phyloP scores from a whole-genome alignment of 1,284 basidiomycete species.

The Malassezia sp. region DNA sequence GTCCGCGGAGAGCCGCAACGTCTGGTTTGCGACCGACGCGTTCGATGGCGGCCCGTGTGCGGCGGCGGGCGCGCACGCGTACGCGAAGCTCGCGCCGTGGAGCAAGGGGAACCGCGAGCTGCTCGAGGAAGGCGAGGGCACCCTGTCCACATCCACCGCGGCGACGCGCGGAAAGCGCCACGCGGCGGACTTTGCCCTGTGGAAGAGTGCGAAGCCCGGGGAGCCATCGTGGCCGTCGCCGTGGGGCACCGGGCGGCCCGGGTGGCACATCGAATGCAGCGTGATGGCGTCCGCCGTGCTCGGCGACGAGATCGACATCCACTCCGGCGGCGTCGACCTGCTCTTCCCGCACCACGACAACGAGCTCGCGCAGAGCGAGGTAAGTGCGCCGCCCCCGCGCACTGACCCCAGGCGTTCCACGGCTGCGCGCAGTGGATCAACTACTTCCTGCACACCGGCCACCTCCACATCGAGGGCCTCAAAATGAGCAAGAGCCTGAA shows the following conservation, averaged over 20 bases:
- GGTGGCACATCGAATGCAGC: conserved; percentile 99
- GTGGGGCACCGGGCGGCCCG: conserved; percentile 92
- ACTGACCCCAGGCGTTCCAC: conserved; percentile 72
- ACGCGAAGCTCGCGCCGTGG: conserved; percentile 93
- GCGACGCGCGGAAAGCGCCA: conserved; percentile 55
- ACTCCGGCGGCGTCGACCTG: conserved; percentile 90
- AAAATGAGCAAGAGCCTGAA: conserved; percentile 99
- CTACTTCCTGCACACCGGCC: conserved; percentile 97
- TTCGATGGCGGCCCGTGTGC: conserved; percentile 59
- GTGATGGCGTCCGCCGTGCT: conserved; percentile 94
- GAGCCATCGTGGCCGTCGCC: conserved; percentile 93
- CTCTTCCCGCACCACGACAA: conserved; percentile 99
- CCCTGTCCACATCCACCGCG: conserved; percentile 48
- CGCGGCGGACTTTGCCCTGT: conserved; percentile 79
- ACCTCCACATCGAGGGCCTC: conserved; percentile 93
- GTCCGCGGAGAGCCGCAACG: conserved; percentile 45
- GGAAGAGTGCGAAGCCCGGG: conserved; percentile 96
- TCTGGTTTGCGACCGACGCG: conserved; percentile 84
- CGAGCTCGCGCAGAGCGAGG: conserved; percentile 94
- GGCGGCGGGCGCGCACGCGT: conserved; percentile 52
- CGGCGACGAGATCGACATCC: conserved; percentile 89
- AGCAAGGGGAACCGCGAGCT: conserved; percentile 83
- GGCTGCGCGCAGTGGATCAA: conserved; percentile 90
- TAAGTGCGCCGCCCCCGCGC: too few species aligned
- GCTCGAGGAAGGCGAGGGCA: conserved; percentile 83